These are phyloP conservation scores for Paecilomyces formosus DNA, from an alignment of 2,329 filamentous ascomycete genomes.

Conservation along the genomic window DNA sequence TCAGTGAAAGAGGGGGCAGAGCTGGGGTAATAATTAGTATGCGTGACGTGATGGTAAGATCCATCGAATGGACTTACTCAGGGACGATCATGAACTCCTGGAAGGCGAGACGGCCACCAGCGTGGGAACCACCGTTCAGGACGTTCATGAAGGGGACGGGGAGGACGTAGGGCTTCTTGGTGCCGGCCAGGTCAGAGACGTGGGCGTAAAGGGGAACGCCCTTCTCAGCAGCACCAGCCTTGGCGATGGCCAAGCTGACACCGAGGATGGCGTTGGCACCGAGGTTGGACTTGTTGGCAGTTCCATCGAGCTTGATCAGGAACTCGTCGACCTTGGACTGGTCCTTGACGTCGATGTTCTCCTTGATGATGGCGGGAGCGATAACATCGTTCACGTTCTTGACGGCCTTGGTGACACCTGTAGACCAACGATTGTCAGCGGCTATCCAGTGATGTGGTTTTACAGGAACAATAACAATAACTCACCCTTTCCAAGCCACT, in stretches of 20 bases:
- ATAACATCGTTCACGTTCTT: constrained; percentile 78
- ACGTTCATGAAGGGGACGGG: constrained; percentile 93
- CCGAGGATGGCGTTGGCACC: constrained; percentile 85
- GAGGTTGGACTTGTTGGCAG: constrained; percentile 77
- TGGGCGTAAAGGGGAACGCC: constrained; percentile 80
- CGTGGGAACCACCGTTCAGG: constrained; percentile 90
- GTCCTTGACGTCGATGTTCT: constrained; percentile 77
- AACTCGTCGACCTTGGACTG: constrained; percentile 78
- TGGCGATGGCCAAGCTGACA: constrained; percentile 76
- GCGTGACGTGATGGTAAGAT: constrained; percentile 4
- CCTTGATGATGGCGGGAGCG: constrained; percentile 73
- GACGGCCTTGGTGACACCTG: constrained; percentile 69
- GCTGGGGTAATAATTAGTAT: constrained; percentile 34
- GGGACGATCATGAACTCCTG: constrained; percentile 96
- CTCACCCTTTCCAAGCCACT: constrained; percentile 76
- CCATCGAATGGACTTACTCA: constrained; percentile 45
- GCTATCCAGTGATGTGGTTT: neutral
- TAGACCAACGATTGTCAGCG: neutral
- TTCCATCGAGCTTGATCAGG: constrained; percentile 78
- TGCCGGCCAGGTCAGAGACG: constrained; percentile 78
- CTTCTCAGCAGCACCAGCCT: constrained; percentile 86
- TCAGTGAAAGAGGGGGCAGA: constrained; percentile 86
- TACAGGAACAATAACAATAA: no score
- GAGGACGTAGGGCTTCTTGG: constrained; percentile 86
- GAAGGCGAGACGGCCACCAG: constrained; percentile 90